These are phyloP conservation scores for Alternaria metachromatica DNA, from an alignment of 2,329 filamentous ascomycete genomes.

Conservation along the genomic window DNA sequence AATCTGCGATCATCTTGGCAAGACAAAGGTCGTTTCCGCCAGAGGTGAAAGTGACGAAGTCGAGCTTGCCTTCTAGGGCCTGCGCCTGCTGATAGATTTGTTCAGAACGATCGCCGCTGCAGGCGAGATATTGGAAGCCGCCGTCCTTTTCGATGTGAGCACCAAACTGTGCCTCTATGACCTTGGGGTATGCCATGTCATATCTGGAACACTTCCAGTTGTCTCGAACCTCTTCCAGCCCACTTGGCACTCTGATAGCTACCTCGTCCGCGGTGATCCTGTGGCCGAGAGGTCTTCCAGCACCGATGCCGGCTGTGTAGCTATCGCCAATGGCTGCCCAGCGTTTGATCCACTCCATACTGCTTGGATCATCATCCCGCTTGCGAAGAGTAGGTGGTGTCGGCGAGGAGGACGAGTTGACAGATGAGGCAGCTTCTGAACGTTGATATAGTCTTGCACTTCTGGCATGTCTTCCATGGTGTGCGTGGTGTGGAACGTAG, in stretches of 20 bases:
- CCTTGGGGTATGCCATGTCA: slow-evolving; percentile 6
- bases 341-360: slow-evolving; percentile 5
- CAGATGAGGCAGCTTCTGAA: background rate
- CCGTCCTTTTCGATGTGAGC: slow-evolving; percentile 4
- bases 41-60: slow-evolving; percentile 6
- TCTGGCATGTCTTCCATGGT: background rate
- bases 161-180: slow-evolving; percentile 6
- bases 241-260: background rate
- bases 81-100: slow-evolving; percentile 2
- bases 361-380: background rate
- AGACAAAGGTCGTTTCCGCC: slow-evolving; percentile 5
- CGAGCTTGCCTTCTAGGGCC: slow-evolving; percentile 1
- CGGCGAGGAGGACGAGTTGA: background rate
- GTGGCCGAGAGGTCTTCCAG: slow-evolving; percentile 1
- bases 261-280: background rate
- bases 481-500: background rate
- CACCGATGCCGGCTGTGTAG: slow-evolving; percentile 4
- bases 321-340: slow-evolving; percentile 8
- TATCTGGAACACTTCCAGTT: slow-evolving; percentile 5
- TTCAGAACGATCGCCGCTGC: slow-evolving; percentile 7
- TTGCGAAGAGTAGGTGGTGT: background rate
- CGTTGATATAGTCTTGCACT: background rate
- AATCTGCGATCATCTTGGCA: background rate
- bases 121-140: slow-evolving; percentile 9
- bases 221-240: background rate